A percentile compares a stretch with the other conserved stretches of the same genome.
These are phyloP conservation scores for Gossypium sturtianum DNA, from an alignment of 345 rosid species.

Conservation along the genomic window DNA sequence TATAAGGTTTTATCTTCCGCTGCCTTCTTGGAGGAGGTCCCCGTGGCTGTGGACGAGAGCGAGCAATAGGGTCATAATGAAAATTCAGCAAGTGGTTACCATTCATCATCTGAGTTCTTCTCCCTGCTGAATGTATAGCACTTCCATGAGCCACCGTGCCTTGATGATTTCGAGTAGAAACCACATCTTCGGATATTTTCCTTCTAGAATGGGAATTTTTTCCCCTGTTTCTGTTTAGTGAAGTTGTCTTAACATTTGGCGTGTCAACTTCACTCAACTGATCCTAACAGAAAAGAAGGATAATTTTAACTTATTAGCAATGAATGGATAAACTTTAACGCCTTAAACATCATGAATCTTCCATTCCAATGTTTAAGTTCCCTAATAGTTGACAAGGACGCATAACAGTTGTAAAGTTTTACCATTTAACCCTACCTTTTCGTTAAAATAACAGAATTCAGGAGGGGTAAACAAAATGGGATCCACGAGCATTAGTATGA, in stretches of 20 bases:
- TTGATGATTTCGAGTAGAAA: constrained; percentile 35
- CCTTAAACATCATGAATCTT: not conserved
- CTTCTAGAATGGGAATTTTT: constrained; percentile 38
- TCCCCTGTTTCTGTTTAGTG: constrained; percentile 28
- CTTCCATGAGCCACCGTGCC: constrained; percentile 40
- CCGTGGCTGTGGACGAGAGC: constrained; percentile 49
- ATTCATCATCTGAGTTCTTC: constrained; percentile 58
- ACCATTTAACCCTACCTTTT: not conserved
- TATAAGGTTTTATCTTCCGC: constrained; percentile 68
- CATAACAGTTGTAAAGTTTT: not conserved
- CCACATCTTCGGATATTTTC: constrained; percentile 32
- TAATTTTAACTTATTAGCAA: not conserved
- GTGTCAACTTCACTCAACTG: constrained; percentile 58
- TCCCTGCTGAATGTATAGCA: constrained; percentile 46
- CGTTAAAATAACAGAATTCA: not conserved
- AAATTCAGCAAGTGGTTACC: constrained; percentile 91
- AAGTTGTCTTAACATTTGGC: constrained; percentile 26
- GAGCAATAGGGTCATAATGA: constrained; percentile 77
- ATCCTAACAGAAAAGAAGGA: not conserved
- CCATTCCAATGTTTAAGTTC: not conserved
- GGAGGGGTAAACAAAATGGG: not conserved
- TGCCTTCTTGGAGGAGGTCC: constrained; percentile 51
- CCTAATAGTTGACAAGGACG: not conserved
- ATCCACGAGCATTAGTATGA: not conserved
- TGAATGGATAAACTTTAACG: not conserved